Conservation (phyloP, 2,329 filamentous ascomycete genomes). For the Pseudogymnoascus sp. region DNA sequence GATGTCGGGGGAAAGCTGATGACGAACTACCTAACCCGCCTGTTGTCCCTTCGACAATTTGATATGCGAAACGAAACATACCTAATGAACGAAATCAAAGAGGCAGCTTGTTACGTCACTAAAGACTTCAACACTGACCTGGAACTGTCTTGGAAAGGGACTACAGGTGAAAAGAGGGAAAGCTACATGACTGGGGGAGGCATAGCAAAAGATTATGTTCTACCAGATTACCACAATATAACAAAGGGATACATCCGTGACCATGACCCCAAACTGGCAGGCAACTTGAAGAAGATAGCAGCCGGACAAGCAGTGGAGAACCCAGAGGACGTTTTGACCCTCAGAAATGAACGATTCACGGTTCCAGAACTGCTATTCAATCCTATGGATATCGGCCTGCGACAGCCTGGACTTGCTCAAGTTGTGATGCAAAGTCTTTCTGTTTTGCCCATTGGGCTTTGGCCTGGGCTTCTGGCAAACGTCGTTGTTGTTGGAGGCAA, state of each 20-base stretch:
- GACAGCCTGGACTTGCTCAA: conserved; percentile 72
- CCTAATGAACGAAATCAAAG: conserved; percentile 94
- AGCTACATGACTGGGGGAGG: conserved; percentile 39
- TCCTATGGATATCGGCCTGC: conserved; percentile 75
- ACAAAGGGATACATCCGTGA: conserved; percentile 62
- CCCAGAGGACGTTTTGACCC: conserved; percentile 70
- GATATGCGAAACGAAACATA: conserved; percentile 92
- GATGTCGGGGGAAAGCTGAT: conserved; percentile 88
- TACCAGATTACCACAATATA: conserved; percentile 65
- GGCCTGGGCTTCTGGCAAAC: conserved; percentile 77
- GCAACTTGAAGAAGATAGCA: conserved; percentile 38
- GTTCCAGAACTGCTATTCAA: conserved; percentile 86
- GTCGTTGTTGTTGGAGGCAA: conserved; percentile 85
- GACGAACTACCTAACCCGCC: conserved; percentile 84
- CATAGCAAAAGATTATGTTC: conserved; percentile 81
- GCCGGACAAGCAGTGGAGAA: conserved; percentile 34
- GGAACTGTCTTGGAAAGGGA: conserved; percentile 75
- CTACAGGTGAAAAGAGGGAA: conserved; percentile 47
- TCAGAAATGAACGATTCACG: conserved; percentile 85
- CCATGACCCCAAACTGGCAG: conserved; percentile 61
- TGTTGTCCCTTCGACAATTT: conserved; percentile 84
- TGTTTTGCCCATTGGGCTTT: conserved; percentile 68
- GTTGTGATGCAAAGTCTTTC: conserved; percentile 72
- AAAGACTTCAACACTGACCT: conserved; percentile 68
- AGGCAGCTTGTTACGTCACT: conserved; percentile 75